Conservation (phyloP, 2,329 filamentous ascomycete species). For the Colletotrichum falcatum region DNA sequence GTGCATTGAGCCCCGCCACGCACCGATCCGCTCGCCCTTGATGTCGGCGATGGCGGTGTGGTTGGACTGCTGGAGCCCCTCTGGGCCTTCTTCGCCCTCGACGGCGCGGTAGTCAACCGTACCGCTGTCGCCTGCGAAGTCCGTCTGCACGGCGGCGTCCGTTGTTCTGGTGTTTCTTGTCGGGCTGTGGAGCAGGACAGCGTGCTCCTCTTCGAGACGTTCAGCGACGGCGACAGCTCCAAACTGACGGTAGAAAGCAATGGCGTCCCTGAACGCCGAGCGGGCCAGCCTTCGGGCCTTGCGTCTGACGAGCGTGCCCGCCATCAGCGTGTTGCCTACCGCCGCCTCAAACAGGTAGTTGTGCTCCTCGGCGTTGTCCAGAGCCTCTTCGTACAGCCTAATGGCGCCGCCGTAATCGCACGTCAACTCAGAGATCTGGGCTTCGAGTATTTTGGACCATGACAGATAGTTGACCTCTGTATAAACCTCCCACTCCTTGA, state of each 20-base stretch:
- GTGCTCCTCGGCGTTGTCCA: constrained; percentile 78
- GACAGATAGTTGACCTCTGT: constrained; percentile 78
- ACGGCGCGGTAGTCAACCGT: constrained; percentile 64
- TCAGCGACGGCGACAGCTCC: constrained; percentile 77
- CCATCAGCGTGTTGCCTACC: constrained; percentile 79
- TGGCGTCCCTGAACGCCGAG: constrained; percentile 74
- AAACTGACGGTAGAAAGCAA: constrained; percentile 75
- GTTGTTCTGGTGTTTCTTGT: constrained; percentile 67
- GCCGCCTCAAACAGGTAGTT: constrained; percentile 78
- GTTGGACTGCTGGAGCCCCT: constrained; percentile 56
- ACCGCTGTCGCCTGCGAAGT: constrained; percentile 70
- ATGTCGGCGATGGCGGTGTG: constrained; percentile 60
- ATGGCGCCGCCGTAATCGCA: constrained; percentile 69
- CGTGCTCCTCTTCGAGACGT: constrained; percentile 75
- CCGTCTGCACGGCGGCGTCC: constrained; percentile 77
- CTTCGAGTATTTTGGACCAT: constrained; percentile 76
- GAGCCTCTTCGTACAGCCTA: constrained; percentile 73
- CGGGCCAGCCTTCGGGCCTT: constrained; percentile 76
- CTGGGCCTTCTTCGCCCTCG: constrained; percentile 57
- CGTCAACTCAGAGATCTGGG: constrained; percentile 74
- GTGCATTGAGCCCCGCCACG: constrained; percentile 72
- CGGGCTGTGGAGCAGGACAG: constrained; percentile 73
- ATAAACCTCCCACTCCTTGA: constrained; percentile 72
- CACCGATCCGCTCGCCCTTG: constrained; percentile 69
- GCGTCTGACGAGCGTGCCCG: constrained; percentile 75